Conservation (phyloP, 2,329 filamentous ascomycete genomes). For the Neofusicoccum kwambonambiense region DNA sequence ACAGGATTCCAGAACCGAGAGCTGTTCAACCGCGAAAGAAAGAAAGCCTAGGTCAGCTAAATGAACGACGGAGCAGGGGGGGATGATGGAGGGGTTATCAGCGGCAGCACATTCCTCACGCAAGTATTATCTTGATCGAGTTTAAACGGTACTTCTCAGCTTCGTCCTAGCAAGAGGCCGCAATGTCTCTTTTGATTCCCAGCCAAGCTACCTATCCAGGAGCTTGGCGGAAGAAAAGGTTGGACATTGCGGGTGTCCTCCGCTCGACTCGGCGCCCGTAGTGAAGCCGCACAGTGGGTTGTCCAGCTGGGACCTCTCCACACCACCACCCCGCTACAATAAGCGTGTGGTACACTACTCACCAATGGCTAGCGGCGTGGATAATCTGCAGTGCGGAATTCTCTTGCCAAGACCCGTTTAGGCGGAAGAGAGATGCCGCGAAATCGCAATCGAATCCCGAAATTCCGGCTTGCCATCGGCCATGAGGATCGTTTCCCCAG, state of each 20-base stretch:
- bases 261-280: slow-evolving; percentile 69
- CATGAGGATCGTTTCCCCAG: background rate
- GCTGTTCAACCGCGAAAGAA: slow-evolving; percentile 49
- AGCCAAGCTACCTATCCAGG: too few relatives aligned
- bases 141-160: slow-evolving; percentile 95
- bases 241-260: slow-evolving; percentile 41
- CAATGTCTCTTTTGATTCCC: slow-evolving; percentile 5
- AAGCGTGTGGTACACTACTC: too few relatives aligned
- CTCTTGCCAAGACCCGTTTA: background rate
- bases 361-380: background rate
- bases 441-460: background rate
- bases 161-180: slow-evolving; percentile 50
- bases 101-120: slow-evolving; percentile 97
- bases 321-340: background rate
- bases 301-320: background rate
- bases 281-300: slow-evolving; percentile 60
- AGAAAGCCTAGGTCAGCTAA: slow-evolving; percentile 34
- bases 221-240: slow-evolving; percentile 35
- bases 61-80: slow-evolving; percentile 5
- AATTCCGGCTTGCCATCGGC: background rate
- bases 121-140: slow-evolving; percentile 99
- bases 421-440: background rate
- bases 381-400: background rate
- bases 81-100: slow-evolving; percentile 46
- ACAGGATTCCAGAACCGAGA: slow-evolving; percentile 79